Conservation (phyloP, 306 rosid genomes). For the Dryas octopetala region DNA sequence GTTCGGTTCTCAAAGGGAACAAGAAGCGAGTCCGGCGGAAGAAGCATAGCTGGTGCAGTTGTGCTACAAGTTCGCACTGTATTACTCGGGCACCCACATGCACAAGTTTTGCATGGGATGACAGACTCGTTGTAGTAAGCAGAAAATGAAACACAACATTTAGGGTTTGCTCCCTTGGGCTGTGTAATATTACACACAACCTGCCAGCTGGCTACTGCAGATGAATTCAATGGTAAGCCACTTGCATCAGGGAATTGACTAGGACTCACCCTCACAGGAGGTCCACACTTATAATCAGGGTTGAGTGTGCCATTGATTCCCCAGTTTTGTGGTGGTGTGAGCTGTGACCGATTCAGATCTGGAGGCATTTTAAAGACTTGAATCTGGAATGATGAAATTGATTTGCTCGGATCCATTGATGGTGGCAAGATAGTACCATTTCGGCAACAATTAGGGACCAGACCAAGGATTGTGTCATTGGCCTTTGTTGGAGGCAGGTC, state of each 20-base stretch:
- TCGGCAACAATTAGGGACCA: slow-evolving; percentile 82
- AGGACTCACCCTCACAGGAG: slow-evolving; percentile 79
- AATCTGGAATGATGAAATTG: slow-evolving; percentile 75
- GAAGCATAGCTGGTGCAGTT: slow-evolving; percentile 74
- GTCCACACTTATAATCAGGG: slow-evolving; percentile 80
- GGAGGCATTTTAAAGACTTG: slow-evolving; percentile 96
- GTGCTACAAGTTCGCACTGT: slow-evolving; percentile 60
- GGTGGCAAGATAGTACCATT: slow-evolving; percentile 92
- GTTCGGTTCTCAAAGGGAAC: slow-evolving; percentile 86
- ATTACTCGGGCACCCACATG: slow-evolving; percentile 83
- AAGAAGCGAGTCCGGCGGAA: slow-evolving; percentile 79
- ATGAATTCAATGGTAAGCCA: slow-evolving; percentile 58
- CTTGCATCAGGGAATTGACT: slow-evolving; percentile 56
- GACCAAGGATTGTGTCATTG: slow-evolving; percentile 67
- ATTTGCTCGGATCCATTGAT: slow-evolving; percentile 73
- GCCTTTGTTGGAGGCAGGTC: slow-evolving; percentile 83
- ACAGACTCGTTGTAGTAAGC: slow-evolving; percentile 89
- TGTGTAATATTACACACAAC: slow-evolving; percentile 88
- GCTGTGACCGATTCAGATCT: slow-evolving; percentile 60
- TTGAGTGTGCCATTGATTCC: slow-evolving; percentile 69
- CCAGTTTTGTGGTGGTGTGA: slow-evolving; percentile 86
- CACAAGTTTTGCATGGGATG: slow-evolving; percentile 90
- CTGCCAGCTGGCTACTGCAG: slow-evolving; percentile 96
- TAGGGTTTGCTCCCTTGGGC: slow-evolving; percentile 46
- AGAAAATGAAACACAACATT: slow-evolving; percentile 94